Base-by-base conservation (phyloP, 768 basidiomycete genomes). In the Naganishia onofrii region DNA sequence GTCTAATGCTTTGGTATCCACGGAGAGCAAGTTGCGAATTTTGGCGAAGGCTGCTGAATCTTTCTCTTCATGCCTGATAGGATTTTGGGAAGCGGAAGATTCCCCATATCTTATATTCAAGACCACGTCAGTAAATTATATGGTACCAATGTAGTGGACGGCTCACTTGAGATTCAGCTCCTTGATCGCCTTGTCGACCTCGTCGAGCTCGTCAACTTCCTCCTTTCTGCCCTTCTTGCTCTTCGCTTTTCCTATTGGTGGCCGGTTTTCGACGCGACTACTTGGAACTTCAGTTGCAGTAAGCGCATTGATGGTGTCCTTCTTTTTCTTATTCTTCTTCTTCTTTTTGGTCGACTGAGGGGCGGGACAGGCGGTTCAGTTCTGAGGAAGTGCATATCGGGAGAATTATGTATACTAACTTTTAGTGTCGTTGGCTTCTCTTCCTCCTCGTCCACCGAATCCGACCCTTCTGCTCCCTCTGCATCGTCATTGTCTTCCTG, bases 1-100 rank as follows among this genome's bases (percentile, higher is more conserved):
- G 72, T 98, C 93, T 19, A 99, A 87, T 74, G 92, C 85, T 48
- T 88, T 83, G 0, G 89, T 83, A 0, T 91, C 92, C n/a, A 95
- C 88, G 0, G 90, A 83, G 23, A 95, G 84, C 0, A 96, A 86
- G 56, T 75, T 74, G 29, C 82, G 77, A 38, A 56, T 46, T 21
- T 56, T 52, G 29, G 56, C 38, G 26, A 56, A 53, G 3, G 21
- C 23, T 12, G 53, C 66, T 23, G 60, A 63, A 21, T 63, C 60
- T 28, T 63, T 63, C 38, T 36, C 60, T 34, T 63, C 29, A n/a
- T 26, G 48, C 1, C 42, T 48, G 29, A 51, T 8, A 51, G 23
- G 15, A 44, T 19, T 42, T 13, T 15, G 44, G 26, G 51, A 36
- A 53, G 51, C 32, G 10, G 26, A 53, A 3, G 46, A 63, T 34